These are phyloP conservation scores for Vanrija humicola DNA, from an alignment of 1,284 basidiomycete genomes.

Conservation along the genomic window DNA sequence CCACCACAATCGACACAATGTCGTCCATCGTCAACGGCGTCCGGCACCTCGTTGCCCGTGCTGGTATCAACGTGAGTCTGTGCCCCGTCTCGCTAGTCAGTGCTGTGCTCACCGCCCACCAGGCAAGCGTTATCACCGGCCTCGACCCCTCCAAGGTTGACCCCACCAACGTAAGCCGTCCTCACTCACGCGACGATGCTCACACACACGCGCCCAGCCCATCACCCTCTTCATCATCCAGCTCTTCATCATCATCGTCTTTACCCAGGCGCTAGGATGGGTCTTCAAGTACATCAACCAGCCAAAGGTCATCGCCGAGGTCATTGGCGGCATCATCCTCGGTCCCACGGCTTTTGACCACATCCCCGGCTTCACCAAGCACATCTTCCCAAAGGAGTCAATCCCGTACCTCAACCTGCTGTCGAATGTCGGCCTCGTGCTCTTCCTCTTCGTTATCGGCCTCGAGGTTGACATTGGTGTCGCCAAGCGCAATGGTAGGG, in stretches of 20 bases:
- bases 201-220: slow-evolving; percentile 53
- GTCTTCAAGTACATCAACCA: slow-evolving; percentile 66
- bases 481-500: slow-evolving; percentile 69
- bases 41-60: too few species aligned
- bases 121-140: slow-evolving; percentile 50
- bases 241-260: slow-evolving; percentile 61
- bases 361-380: slow-evolving; percentile 73
- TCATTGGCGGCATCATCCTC: slow-evolving; percentile 76
- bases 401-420: slow-evolving; percentile 76
- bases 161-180: slow-evolving; percentile 50
- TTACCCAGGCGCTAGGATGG: slow-evolving; percentile 67
- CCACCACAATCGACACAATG: too few species aligned
- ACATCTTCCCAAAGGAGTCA: slow-evolving; percentile 73
- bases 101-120: background rate
- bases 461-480: slow-evolving; percentile 80
- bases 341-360: slow-evolving; percentile 65
- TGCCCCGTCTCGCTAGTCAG: too few species aligned
- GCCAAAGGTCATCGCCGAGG: slow-evolving; percentile 81
- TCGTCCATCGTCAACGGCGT: too few species aligned
- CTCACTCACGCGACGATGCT: background rate
- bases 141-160: slow-evolving; percentile 64
- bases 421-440: slow-evolving; percentile 87
- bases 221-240: slow-evolving; percentile 74
- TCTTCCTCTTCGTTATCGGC: slow-evolving; percentile 89
- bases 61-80: too few species aligned